Percentiles rank a stretch among this genome's conserved stretches.
Evolutionary conservation across 495 filamentous ascomycete species (phyloP).

Genomic region (Lasiosphaeria hispida): DNA sequence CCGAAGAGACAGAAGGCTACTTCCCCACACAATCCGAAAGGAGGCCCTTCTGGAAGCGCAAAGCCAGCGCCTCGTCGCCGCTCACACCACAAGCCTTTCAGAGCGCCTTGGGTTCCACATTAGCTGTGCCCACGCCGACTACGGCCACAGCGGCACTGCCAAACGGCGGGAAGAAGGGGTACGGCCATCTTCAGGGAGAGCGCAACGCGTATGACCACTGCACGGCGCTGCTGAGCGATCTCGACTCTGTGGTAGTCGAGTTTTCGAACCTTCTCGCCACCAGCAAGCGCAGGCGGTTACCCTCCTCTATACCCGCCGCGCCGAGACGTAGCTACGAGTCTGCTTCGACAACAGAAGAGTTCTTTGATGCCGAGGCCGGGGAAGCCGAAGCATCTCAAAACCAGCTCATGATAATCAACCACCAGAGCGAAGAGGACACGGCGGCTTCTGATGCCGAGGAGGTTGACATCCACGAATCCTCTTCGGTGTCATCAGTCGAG

Average conservation of each 20-base stretch:
- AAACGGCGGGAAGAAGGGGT: slow-evolving; percentile 34
- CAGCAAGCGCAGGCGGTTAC: slow-evolving; percentile 73
- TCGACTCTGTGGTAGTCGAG: slow-evolving; percentile 77
- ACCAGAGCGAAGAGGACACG: slow-evolving; percentile 58
- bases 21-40: slow-evolving; percentile 43
- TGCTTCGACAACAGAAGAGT: slow-evolving; percentile 75
- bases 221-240: slow-evolving; percentile 72
- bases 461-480: slow-evolving; percentile 54
- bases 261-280: slow-evolving; percentile 73
- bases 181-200: slow-evolving; percentile 46
- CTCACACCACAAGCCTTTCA: slow-evolving; percentile 44
- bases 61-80: slow-evolving; percentile 52
- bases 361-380: slow-evolving; percentile 86
- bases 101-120: slow-evolving; percentile 51
- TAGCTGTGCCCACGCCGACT: slow-evolving; percentile 56
- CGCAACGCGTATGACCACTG: slow-evolving; percentile 71
- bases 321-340: slow-evolving; percentile 75
- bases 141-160: slow-evolving; percentile 34
- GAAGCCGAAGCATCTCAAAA: slow-evolving; percentile 50
- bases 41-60: slow-evolving; percentile 87
- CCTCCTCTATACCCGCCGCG: slow-evolving; percentile 44
- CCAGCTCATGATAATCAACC: slow-evolving; percentile 71
- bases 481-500: slow-evolving; percentile 61
- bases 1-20: slow-evolving; percentile 47
- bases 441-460: slow-evolving; percentile 55